Evolutionary conservation across 2,329 filamentous ascomycete genomes (phyloP).

Genomic region (Bipolaris oryzae): DNA sequence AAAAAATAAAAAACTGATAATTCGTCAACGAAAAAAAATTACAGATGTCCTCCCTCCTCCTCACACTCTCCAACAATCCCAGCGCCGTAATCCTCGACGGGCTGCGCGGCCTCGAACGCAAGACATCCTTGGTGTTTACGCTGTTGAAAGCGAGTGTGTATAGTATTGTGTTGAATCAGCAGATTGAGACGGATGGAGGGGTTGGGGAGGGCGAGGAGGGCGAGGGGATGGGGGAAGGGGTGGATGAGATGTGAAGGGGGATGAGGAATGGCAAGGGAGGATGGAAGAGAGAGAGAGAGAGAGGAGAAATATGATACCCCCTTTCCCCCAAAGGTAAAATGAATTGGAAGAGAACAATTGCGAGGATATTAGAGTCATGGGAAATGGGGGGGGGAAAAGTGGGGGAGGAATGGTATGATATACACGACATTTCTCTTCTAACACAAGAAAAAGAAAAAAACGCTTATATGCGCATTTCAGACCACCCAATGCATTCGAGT

Average conservation of each 20-base stretch:
- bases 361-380: background rate
- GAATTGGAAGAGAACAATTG: too few species aligned
- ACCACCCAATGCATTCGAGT: slow-evolving; percentile 7
- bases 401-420: slow-evolving; percentile 10
- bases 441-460: too few species aligned
- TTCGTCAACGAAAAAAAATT: too few species aligned
- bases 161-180: slow-evolving; percentile 97
- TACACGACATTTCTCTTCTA: slow-evolving; percentile 7
- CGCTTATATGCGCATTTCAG: background rate
- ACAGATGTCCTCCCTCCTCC: slow-evolving; percentile 64
- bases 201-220: slow-evolving; percentile 20
- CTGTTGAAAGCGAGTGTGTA: slow-evolving; percentile 97
- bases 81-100: slow-evolving; percentile 81
- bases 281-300: background rate
- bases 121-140: slow-evolving; percentile 94
- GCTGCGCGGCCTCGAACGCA: slow-evolving; percentile 85
- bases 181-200: slow-evolving; percentile 54
- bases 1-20: too few species aligned
- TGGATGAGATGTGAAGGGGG: background rate
- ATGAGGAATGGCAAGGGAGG: too few species aligned
- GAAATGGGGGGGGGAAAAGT: background rate
- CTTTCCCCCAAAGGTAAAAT: too few species aligned
- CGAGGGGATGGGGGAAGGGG: slow-evolving; percentile 40
- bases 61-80: slow-evolving; percentile 67
- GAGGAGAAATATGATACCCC: background rate